Evolutionary conservation across 1,284 basidiomycete species (phyloP), one percentile per base, ranked within the genome.

Genomic region (Apiotrichum sp.): DNA sequence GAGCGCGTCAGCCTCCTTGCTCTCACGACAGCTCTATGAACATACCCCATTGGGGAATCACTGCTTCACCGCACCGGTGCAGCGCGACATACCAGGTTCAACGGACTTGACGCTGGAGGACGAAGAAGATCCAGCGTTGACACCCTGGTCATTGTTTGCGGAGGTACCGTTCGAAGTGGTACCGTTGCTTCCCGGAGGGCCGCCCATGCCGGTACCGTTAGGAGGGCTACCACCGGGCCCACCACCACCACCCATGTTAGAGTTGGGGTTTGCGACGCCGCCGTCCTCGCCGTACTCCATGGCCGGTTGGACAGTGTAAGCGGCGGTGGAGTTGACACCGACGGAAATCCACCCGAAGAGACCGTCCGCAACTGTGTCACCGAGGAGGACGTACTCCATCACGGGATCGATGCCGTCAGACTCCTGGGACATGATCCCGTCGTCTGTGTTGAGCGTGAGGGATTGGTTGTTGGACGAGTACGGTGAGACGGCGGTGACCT

Each of bases 401-500:
- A 65, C 48, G 11, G 63, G 63, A 55, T 65, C 63, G 34, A 60
- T 53, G 40, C 42, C 49, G 22, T 53, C 56, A 3, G 56, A 57
- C 41, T 53, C 50, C 33, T 50, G 29, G 13, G 56, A 46, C 45
- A 65, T 50, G 40, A 65, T 63, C 7, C 11, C 33, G 53, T 63
- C 63, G 1, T 53, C 57, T 4, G 49, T 22, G 50, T 64, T 65
- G 29, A 10, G 7, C 1, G 61, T 62, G 9, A 46, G 40, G 1
- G 11, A 6, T 50, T 59, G 55, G 1, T 52, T 61, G 67, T 78
- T 78, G 49, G 62, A 59, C 61, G 56, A 63, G 68, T 78, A 79
- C 4, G 77, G 77, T 58, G 61, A 63, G 35, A 77, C 54, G 47
- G 64, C 62, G 57, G 66, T 75, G 53, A 78, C 70, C 54, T 69